Conservation (phyloP, 2,329 filamentous ascomycete genomes). For the Trichophyton verrucosum region DNA sequence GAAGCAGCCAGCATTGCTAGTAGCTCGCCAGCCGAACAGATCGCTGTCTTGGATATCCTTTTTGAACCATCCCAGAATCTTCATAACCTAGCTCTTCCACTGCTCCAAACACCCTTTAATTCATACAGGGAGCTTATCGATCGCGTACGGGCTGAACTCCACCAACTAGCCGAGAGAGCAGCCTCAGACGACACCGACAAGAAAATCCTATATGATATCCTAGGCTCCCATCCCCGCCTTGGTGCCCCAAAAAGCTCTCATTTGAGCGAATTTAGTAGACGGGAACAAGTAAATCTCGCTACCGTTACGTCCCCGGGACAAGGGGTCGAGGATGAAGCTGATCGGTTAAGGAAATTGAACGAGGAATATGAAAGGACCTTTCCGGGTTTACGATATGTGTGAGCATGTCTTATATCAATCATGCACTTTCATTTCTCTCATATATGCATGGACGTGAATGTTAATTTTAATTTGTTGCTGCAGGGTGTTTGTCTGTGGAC, state of each 20-base stretch:
- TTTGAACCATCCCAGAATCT: slow-evolving; percentile 73
- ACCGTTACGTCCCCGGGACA: slow-evolving; percentile 18
- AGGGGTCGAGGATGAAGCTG: slow-evolving; percentile 19
- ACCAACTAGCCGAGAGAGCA: slow-evolving; percentile 38
- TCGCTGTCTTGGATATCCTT: slow-evolving; percentile 54
- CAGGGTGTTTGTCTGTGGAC: slow-evolving; percentile 76
- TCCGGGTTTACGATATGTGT: slow-evolving; percentile 73
- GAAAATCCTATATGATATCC: slow-evolving; percentile 54
- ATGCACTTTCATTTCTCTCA: neutral
- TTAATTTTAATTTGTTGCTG: neutral
- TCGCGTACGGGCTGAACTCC: slow-evolving; percentile 51
- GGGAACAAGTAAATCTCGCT: slow-evolving; percentile 65
- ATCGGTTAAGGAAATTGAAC: slow-evolving; percentile 52
- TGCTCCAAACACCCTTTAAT: slow-evolving; percentile 46
- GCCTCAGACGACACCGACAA: slow-evolving; percentile 11
- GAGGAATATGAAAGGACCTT: slow-evolving; percentile 66
- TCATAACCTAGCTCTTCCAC: slow-evolving; percentile 57
- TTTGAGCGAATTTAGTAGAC: slow-evolving; percentile 59
- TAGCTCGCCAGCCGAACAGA: neutral
- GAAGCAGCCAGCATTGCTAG: neutral
- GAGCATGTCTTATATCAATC: slow-evolving; percentile 18
- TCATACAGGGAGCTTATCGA: slow-evolving; percentile 60
- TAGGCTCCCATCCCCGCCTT: slow-evolving; percentile 71
- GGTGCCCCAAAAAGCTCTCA: slow-evolving; percentile 34
- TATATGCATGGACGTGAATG: neutral